Base-by-base conservation (phyloP, 108 stramenopile genomes). In the Pseudonitzschia pungens region DNA sequence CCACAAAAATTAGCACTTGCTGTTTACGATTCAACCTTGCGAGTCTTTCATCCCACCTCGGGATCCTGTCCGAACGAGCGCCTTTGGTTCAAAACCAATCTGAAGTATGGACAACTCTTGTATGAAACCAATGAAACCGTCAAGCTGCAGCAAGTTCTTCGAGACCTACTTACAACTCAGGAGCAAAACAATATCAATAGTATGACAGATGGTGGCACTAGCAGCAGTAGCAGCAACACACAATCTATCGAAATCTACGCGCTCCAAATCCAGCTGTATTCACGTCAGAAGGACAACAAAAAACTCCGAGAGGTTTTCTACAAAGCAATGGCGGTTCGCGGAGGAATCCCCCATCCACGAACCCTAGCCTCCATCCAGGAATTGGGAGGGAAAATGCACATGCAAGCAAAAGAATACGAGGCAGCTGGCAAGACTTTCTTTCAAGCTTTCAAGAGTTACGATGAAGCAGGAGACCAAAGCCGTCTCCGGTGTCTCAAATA, bases 321-420 rank as follows among this genome's bases (percentile, higher is more conserved):
- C 48, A 82, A 86, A 33, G 96, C 96, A 67, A 90, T 88, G 89
- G 75, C 87, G 12, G 92, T 97, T 3, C 84, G 92, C 18, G 92
- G 92, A 40, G 94, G 92, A 0, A 94, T 97, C 69, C 95, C 96
- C 4, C 96, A 96, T 69, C 96, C 96, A 0, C 86, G 96, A 28
- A 96, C 94, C 1, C 70, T 97, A 9, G 96, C 93, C 29, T 60
- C 94, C 48, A 95, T 97, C 71, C 92, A 95, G 77, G 94, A 97
- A 77, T 75, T 95, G 41, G 96, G 96, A 24, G 96, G 96, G 0
- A 95, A 96, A 76, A 97, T 93, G 93, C 92, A 96, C 80, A 95
- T 97, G 96, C 80, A 70, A 18, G 73, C 84, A 40, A 77, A 86
- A 15, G 88, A 92, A 68, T 96, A 92, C 74, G 84, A 93, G 65